Base-by-base conservation (phyloP, 2,329 filamentous ascomycete species). In the Botrytis tulipae region DNA sequence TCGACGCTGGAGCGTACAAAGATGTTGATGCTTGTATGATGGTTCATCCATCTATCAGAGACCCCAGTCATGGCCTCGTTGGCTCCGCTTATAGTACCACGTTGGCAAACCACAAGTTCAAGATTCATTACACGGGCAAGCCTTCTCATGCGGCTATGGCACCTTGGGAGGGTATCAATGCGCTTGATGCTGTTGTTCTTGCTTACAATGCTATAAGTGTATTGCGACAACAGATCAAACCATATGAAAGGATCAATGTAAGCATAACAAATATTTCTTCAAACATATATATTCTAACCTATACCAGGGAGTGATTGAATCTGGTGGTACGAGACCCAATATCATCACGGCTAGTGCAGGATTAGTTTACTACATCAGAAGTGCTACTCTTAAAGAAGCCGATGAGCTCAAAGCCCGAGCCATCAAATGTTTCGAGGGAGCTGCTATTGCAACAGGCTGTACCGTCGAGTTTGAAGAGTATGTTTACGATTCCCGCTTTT, bases 1-100 rank as follows among this genome's bases (percentile, higher is more conserved):
- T 86, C 10, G 78, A 84, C 37, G 83, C 83, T 8, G 84, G 84
- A 14, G 83, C 84, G 9, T 86, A 84, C 77, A 76, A 79, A 57
- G 81, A 82, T 57, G 79, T 83, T 59, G 78, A 81, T 65, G 78
- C 77, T 10, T 79, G 81, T 7, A 74, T 86, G n/a, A 86, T 86
- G 84, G 79, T 80, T 3, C 83, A 84, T 73, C 61, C 29, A 16
- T 46, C 18, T 51, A 72, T 57, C 46, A 72, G n/a, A 7, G 32
- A 60, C n/a, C 69, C 59, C 1, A 29, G 18, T 18, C n/a, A 73
- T 44, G 59, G 67, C 16, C 29, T 16, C 1, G 62, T 71, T 1
- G 73, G 73, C 2, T 60, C 59, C 0, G 71, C 74, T 1, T 76
- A 76, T 35, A 70, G 73, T 14, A 75, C 73, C 2, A 73, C 73